These are phyloP conservation scores for Acer saccharum DNA, from an alignment of 345 rosid genomes.

Conservation along the genomic window DNA sequence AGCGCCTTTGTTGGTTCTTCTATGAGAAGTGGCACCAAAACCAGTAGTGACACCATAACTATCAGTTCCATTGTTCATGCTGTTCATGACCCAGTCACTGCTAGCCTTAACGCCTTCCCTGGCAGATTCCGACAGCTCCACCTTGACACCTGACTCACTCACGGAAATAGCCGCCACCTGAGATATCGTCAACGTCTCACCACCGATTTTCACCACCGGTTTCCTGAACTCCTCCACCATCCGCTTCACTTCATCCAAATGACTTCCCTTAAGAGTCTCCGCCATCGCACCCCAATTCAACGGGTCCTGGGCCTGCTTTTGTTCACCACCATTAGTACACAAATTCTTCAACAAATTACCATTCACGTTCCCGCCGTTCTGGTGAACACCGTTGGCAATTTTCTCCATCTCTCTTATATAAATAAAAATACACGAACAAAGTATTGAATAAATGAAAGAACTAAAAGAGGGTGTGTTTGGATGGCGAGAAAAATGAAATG, in stretches of 20 bases:
- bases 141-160: slow-evolving; percentile 29
- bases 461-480: no score
- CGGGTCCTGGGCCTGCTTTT: slow-evolving; percentile 25
- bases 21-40: slow-evolving; percentile 71
- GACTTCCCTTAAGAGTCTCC: slow-evolving; percentile 67
- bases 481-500: no score
- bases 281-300: slow-evolving; percentile 79
- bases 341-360: slow-evolving; percentile 12
- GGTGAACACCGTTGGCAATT: background rate
- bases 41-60: slow-evolving; percentile 85
- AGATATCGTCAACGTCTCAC: slow-evolving; percentile 73
- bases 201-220: slow-evolving; percentile 66
- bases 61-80: slow-evolving; percentile 70
- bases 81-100: slow-evolving; percentile 77
- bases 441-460: no score
- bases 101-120: slow-evolving; percentile 72
- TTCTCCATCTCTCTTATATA: slow-evolving; percentile 5
- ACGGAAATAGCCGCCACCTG: slow-evolving; percentile 73
- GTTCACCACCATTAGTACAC: slow-evolving; percentile 31
- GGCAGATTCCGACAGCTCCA: slow-evolving; percentile 62
- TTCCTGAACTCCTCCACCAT: slow-evolving; percentile 76
- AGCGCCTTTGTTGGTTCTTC: slow-evolving; percentile 69
- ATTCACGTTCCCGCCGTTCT: background rate
- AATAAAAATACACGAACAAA: background rate
- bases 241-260: slow-evolving; percentile 77